Conservation (phyloP, 352 stramenopile species). For the Lagenidium giganteum region DNA sequence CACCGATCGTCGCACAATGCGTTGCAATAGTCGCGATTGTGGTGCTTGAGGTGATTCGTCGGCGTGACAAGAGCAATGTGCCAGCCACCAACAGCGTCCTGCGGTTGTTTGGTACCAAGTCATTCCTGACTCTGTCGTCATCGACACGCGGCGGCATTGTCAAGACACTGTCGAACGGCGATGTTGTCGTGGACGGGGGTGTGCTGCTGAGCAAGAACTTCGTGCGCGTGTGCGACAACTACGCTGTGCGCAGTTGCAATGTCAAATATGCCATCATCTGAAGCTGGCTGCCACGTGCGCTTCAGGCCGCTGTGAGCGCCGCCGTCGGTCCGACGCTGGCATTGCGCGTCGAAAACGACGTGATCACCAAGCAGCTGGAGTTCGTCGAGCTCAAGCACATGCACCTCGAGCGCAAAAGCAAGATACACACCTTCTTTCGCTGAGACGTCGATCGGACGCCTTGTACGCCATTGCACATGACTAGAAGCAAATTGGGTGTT, state of each 20-base stretch:
- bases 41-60: too few species aligned
- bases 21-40: slow-evolving; percentile 7
- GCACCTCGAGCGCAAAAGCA: too few species aligned
- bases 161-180: neutral
- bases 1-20: slow-evolving; percentile 5
- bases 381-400: slow-evolving; percentile 21
- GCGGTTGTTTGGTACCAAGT: slow-evolving; percentile 4
- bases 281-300: slow-evolving; percentile 8
- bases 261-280: slow-evolving; percentile 21
- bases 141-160: slow-evolving; percentile 1
- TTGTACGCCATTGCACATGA: too few species aligned
- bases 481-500: too few species aligned
- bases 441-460: too few species aligned
- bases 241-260: slow-evolving; percentile 8
- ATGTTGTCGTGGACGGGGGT: slow-evolving; percentile 8
- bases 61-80: too few species aligned
- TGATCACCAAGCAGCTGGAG: slow-evolving; percentile 2
- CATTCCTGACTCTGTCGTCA: slow-evolving; percentile 1
- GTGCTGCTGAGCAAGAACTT: slow-evolving; percentile 22
- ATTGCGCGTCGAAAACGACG: slow-evolving; percentile 3
- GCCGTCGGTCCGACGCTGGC: slow-evolving; percentile 16
- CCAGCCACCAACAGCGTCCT: slow-evolving; percentile 9
- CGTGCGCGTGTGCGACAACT: slow-evolving; percentile 13
- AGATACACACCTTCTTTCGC: too few species aligned
- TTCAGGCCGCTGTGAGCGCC: slow-evolving; percentile 10